Percentiles rank a stretch among this genome's conserved stretches.
Conservation (phyloP, 768 basidiomycete species). For the Lactifluus pinguis region DNA sequence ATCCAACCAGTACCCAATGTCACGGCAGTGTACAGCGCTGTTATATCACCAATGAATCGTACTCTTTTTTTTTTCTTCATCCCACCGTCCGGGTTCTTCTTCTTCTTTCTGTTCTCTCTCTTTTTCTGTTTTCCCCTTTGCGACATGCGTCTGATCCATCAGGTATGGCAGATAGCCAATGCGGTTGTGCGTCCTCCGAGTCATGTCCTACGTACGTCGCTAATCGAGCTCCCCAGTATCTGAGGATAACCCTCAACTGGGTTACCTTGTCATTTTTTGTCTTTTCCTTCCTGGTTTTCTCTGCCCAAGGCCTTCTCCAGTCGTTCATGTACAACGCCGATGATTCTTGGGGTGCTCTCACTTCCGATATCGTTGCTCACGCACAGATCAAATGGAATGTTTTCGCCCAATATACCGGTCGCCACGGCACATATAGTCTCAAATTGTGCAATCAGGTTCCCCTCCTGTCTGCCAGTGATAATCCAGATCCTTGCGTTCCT, state of each 20-base stretch:
- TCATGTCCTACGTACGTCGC: too few relatives aligned
- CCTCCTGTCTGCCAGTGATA: conserved; percentile 16
- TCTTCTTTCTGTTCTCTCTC: not conserved
- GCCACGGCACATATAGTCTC: conserved; percentile 24
- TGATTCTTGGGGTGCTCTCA: conserved; percentile 30
- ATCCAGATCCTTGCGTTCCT: conserved; percentile 6
- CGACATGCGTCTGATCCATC: not conserved
- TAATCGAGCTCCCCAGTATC: conserved; percentile 19
- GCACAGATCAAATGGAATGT: conserved; percentile 31
- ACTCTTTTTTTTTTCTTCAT: too few relatives aligned
- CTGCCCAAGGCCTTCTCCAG: conserved; percentile 44
- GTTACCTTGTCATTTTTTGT: conserved; percentile 37
- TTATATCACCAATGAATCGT: too few relatives aligned
- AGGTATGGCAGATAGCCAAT: not conserved
- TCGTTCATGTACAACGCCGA: conserved; percentile 41
- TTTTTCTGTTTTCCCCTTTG: too few relatives aligned
- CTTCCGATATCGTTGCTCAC: conserved; percentile 30
- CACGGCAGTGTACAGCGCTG: too few relatives aligned
- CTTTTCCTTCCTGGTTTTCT: conserved; percentile 41
- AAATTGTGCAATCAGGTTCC: conserved; percentile 42
- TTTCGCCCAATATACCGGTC: conserved; percentile 25
- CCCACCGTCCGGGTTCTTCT: too few relatives aligned
- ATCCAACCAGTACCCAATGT: too few relatives aligned
- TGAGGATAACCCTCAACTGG: conserved; percentile 26
- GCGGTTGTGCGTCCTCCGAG: not conserved